phyloP scores from a whole-genome alignment of 805 yeast species.

The Schwanniomyces occidentalis region DNA sequence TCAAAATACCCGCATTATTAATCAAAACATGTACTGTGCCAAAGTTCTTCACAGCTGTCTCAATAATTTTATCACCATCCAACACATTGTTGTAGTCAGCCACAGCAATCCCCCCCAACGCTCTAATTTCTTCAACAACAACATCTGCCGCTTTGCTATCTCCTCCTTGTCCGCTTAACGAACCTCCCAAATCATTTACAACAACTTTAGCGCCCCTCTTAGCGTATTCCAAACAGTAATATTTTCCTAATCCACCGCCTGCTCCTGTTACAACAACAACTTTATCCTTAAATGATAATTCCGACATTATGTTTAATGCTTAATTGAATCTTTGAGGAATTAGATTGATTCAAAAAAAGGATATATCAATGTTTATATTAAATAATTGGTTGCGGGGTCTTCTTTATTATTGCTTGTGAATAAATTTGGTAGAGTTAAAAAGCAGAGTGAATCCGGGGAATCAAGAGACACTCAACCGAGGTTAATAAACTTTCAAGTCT shows the following conservation, averaged over 20 bases:
- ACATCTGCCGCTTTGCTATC: constrained; percentile 78
- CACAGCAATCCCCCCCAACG: constrained; percentile 81
- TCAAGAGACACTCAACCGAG: neutral
- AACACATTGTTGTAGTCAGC: constrained; percentile 92
- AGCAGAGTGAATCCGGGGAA: constrained; percentile 2
- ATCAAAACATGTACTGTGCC: constrained; percentile 87
- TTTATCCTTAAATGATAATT: constrained; percentile 64
- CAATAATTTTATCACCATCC: constrained; percentile 80
- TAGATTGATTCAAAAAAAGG: neutral
- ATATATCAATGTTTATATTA: neutral
- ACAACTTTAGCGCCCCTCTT: constrained; percentile 92
- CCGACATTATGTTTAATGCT: constrained; percentile 20
- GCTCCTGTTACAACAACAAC: constrained; percentile 96
- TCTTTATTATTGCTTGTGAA: constrained; percentile 2
- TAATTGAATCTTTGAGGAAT: neutral
- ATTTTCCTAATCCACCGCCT: constrained; percentile 94
- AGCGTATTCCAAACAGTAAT: constrained; percentile 85
- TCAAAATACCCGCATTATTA: constrained; percentile 93
- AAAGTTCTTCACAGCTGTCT: constrained; percentile 81
- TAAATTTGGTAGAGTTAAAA: neutral
- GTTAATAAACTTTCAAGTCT: too few species aligned
- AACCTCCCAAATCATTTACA: constrained; percentile 91
- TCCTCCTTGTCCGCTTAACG: constrained; percentile 71
- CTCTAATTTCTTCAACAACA: constrained; percentile 81
- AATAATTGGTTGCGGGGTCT: constrained; percentile 1